These are phyloP conservation scores for Conidiobolus incongruus DNA, from an alignment of 371 early-diverging fungal species.

Conservation along the genomic window DNA sequence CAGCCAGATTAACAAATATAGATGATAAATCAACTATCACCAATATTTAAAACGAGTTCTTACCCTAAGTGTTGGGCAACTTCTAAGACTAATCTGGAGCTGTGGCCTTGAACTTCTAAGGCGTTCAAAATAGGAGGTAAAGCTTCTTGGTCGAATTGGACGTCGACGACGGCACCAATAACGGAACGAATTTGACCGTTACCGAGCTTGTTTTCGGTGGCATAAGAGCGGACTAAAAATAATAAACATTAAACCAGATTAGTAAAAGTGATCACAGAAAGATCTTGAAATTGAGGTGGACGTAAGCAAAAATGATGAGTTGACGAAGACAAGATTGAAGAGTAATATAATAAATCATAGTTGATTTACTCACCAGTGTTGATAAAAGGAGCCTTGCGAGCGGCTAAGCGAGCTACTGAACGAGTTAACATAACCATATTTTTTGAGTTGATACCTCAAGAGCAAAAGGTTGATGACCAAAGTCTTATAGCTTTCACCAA, in stretches of 20 bases:
- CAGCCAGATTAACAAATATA: background rate
- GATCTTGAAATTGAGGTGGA: too few relatives aligned
- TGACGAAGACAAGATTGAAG: too few relatives aligned
- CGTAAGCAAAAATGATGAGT: too few relatives aligned
- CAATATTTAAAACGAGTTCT: background rate
- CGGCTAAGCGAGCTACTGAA: too few relatives aligned
- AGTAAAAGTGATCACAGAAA: too few relatives aligned
- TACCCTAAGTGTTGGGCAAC: conserved; percentile 87
- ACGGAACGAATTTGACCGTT: conserved; percentile 57
- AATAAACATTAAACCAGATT: background rate
- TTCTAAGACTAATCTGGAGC: conserved; percentile 80
- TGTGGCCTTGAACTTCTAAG: conserved; percentile 74
- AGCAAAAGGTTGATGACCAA: too few relatives aligned
- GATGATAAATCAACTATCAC: background rate
- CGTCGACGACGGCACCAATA: conserved; percentile 97
- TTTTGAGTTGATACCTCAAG: too few relatives aligned
- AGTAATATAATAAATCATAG: too few relatives aligned
- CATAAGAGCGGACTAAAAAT: conserved; percentile 15
- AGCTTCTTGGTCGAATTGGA: conserved; percentile 80
- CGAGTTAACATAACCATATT: too few relatives aligned
- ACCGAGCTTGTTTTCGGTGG: conserved; percentile 11
- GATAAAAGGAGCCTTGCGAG: too few relatives aligned
- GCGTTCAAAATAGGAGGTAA: conserved; percentile 94
- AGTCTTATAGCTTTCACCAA: too few relatives aligned
- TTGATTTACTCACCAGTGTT: too few relatives aligned